Base-by-base conservation (phyloP, 495 filamentous ascomycete species). In the Penicillium coffeae region DNA sequence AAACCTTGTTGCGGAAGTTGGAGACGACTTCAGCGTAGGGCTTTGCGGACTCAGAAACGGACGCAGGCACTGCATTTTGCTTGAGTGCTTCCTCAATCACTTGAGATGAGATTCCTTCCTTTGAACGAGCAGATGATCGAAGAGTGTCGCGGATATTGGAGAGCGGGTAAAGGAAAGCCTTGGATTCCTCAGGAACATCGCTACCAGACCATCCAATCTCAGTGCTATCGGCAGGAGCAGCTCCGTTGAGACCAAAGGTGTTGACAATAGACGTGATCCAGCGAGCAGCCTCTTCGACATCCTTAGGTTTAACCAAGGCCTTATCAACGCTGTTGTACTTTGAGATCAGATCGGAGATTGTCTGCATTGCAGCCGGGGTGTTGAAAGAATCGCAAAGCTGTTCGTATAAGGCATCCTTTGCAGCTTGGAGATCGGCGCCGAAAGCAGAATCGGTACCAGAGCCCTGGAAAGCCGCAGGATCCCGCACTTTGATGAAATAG, bases 381-480 rank as follows among this genome's bases (percentile, higher is more conserved):
- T 97, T 81, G 70, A 98, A 96, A 0, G 90, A 95, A 68, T 97
- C 89, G 63, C 76, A 79, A 12, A 98, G 76, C 0, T 85, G 84
- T 10, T 74, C 68, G 47, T 89, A 63, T 7, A 90, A 71, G 1
- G 84, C 77, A 9, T 66, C 62, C 66, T 93, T 82, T 5, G 86
- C 77, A 27, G 80, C 69, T 34, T 84, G 76, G 7, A 95, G 71
- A 25, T 69, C 69, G 9, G 65, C 59, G 15, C 45, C 53, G 8
- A 80, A 55, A 3, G 58, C 57, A 6, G 50, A 45, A 27, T 73
- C 61, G 27, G 64, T 60, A 8, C 57, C 58, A 9, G 60, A 47
- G 5, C 58, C 62, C 72, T 78, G 58, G 21, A 80, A 50, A 7
- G 65, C 55, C 1, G 61, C 48, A 16, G 62, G 59, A 37, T 76